These are phyloP conservation scores for Synchytrium microbalum DNA, from an alignment of 371 early-diverging fungal genomes.

Conservation along the genomic window DNA sequence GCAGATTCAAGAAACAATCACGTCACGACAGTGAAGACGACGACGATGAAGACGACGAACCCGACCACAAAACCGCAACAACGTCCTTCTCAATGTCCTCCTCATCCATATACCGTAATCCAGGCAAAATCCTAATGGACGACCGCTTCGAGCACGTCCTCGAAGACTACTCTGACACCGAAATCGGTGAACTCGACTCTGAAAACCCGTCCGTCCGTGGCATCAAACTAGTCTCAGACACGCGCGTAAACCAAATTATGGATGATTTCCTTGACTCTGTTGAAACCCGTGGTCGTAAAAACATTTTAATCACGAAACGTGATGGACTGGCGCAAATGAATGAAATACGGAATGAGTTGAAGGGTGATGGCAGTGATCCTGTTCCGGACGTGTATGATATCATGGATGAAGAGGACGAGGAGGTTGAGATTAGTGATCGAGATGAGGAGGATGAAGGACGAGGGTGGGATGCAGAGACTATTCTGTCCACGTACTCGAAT, in stretches of 20 bases:
- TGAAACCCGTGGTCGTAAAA: slow-evolving; percentile 56
- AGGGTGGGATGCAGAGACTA: slow-evolving; percentile 39
- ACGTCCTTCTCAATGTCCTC: slow-evolving; percentile 79
- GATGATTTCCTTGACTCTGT: slow-evolving; percentile 85
- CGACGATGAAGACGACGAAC: slow-evolving; percentile 39
- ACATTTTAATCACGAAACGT: slow-evolving; percentile 38
- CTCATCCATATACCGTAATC: slow-evolving; percentile 85
- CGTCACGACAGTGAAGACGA: slow-evolving; percentile 16
- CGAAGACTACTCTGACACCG: slow-evolving; percentile 66
- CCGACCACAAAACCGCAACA: slow-evolving; percentile 32
- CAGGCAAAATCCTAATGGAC: slow-evolving; percentile 77
- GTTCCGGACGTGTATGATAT: slow-evolving; percentile 1
- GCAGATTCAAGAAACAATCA: slow-evolving; percentile 22
- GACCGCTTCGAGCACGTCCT: slow-evolving; percentile 82
- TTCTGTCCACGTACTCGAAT: slow-evolving; percentile 36
- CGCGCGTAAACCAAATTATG: slow-evolving; percentile 46
- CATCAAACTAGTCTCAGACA: slow-evolving; percentile 13
- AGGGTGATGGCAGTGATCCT: slow-evolving; percentile 24
- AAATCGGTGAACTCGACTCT: slow-evolving; percentile 35
- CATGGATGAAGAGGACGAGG: slow-evolving; percentile 31
- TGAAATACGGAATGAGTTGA: slow-evolving; percentile 56
- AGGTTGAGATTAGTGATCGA: slow-evolving; percentile 24
- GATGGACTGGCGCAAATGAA: slow-evolving; percentile 49
- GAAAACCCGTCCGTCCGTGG: slow-evolving; percentile 55
- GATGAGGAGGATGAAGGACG: slow-evolving; percentile 20